Evolutionary conservation across 768 basidiomycete species (phyloP).

Genomic region (Mycena filopes): DNA sequence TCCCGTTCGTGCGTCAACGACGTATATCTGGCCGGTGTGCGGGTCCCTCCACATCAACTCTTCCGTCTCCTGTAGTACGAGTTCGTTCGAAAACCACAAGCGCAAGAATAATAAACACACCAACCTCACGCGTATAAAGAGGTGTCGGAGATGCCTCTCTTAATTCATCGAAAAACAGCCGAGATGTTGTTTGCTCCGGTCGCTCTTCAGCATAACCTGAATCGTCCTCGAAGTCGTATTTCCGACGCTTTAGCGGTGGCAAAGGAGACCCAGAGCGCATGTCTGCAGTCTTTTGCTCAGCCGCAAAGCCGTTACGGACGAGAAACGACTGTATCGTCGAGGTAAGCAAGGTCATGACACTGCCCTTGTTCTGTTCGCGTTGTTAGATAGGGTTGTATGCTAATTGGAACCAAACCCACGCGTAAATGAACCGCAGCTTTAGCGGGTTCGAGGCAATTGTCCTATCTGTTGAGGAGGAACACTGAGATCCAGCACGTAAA

Average conservation of each 20-base stretch:
- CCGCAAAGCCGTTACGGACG: conserved; percentile 65
- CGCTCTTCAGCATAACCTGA: conserved; percentile 47
- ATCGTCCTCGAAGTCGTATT: conserved; percentile 47
- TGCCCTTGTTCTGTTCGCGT: conserved; percentile 63
- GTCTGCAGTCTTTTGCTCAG: conserved; percentile 33
- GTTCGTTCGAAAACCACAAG: conserved; percentile 4
- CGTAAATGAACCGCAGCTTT: conserved; percentile 75
- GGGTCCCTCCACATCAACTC: conserved; percentile 72
- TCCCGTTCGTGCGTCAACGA: conserved; percentile 76
- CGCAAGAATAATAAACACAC: background rate
- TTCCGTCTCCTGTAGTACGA: conserved; percentile 40
- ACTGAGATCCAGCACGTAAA: conserved; percentile 84
- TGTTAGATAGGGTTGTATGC: conserved; percentile 25
- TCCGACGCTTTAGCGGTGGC: conserved; percentile 63
- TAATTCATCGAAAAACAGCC: conserved; percentile 1
- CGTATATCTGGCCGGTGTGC: conserved; percentile 64
- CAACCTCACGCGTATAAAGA: conserved; percentile 23
- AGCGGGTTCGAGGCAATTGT: conserved; percentile 84
- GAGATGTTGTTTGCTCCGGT: conserved; percentile 9
- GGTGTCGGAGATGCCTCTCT: conserved; percentile 24
- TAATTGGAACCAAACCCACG: conserved; percentile 51
- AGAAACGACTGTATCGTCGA: conserved; percentile 72
- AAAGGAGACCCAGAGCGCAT: conserved; percentile 39
- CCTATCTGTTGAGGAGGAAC: conserved; percentile 74
- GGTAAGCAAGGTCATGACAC: conserved; percentile 65